Percentiles rank a stretch among this genome's conserved stretches.
Evolutionary conservation across 306 rosid genomes (phyloP).

Genomic region (Sophora flavescens): DNA sequence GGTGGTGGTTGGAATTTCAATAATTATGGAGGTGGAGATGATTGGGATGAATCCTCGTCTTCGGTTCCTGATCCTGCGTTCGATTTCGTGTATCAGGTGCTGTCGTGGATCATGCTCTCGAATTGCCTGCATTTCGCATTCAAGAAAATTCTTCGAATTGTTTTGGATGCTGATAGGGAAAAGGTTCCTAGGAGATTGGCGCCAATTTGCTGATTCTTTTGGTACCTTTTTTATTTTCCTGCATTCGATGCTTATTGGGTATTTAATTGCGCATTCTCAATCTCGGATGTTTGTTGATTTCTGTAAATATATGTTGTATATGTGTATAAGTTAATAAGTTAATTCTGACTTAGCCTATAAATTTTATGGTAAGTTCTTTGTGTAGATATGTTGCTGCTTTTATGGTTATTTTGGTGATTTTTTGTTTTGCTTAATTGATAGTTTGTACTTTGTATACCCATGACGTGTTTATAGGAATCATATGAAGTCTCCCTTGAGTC

Average conservation of each 20-base stretch:
- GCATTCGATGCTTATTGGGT: slow-evolving; percentile 28
- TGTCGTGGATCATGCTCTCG: slow-evolving; percentile 84
- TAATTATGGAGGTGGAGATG: slow-evolving; percentile 66
- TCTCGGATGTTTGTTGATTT: neutral
- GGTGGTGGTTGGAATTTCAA: slow-evolving; percentile 75
- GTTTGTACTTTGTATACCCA: neutral
- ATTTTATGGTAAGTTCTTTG: neutral
- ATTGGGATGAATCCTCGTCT: slow-evolving; percentile 73
- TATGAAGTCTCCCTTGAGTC: too few relatives aligned
- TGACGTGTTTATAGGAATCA: neutral
- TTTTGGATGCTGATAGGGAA: slow-evolving; percentile 69
- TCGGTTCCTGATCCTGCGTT: slow-evolving; percentile 79
- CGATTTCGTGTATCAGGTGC: slow-evolving; percentile 84
- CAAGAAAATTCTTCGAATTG: slow-evolving; percentile 71
- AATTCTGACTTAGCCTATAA: neutral
- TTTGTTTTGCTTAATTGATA: neutral
- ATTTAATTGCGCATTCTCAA: slow-evolving; percentile 1
- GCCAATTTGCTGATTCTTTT: slow-evolving; percentile 59
- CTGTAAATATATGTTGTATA: slow-evolving; percentile 40
- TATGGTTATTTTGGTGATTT: neutral
- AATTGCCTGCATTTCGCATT: slow-evolving; percentile 88
- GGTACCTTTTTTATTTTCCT: slow-evolving; percentile 15
- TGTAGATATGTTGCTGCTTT: neutral
- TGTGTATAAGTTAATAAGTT: neutral
- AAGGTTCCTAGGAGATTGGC: slow-evolving; percentile 71